phyloP scores from a whole-genome alignment of 164 flowering plant species.

The Magnolia kwangsiensis region DNA sequence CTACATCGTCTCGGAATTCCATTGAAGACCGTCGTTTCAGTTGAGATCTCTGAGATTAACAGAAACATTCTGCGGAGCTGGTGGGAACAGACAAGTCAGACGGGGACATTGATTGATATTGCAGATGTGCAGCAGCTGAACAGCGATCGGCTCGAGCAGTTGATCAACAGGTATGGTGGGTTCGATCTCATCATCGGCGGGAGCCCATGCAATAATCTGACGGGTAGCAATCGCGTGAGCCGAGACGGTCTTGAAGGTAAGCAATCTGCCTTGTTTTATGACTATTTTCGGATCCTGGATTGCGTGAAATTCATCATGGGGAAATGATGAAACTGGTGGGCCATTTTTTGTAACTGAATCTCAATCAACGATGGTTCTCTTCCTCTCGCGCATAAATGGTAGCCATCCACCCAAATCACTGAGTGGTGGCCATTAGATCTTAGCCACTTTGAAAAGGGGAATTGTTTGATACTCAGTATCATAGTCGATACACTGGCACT shows the following conservation, averaged over 20 bases:
- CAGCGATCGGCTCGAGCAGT: constrained; percentile 15
- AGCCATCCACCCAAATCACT: no score
- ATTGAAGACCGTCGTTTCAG: constrained; percentile 74
- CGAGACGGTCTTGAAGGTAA: constrained; percentile 39
- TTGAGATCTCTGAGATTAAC: constrained; percentile 75
- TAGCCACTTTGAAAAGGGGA: no score
- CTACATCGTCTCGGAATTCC: constrained; percentile 81
- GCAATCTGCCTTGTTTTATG: constrained; percentile 31
- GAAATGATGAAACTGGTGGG: constrained; percentile 3
- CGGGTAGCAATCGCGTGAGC: constrained; percentile 30
- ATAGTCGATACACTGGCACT: no score
- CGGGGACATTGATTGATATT: constrained; percentile 24
- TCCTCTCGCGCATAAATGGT: no score
- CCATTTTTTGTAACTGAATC: neutral
- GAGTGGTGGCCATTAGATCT: no score
- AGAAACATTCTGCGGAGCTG: constrained; percentile 51
- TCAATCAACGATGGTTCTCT: neutral
- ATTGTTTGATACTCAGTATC: no score
- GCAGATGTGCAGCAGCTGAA: constrained; percentile 26
- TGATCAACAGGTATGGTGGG: constrained; percentile 26
- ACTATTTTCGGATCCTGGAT: constrained; percentile 29
- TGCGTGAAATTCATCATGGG: constrained; percentile 20
- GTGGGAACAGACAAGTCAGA: constrained; percentile 42
- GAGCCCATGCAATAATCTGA: constrained; percentile 36
- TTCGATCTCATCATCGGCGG: constrained; percentile 44